Conservation (phyloP, 805 yeast genomes). For the Ogataea glucozyma region DNA sequence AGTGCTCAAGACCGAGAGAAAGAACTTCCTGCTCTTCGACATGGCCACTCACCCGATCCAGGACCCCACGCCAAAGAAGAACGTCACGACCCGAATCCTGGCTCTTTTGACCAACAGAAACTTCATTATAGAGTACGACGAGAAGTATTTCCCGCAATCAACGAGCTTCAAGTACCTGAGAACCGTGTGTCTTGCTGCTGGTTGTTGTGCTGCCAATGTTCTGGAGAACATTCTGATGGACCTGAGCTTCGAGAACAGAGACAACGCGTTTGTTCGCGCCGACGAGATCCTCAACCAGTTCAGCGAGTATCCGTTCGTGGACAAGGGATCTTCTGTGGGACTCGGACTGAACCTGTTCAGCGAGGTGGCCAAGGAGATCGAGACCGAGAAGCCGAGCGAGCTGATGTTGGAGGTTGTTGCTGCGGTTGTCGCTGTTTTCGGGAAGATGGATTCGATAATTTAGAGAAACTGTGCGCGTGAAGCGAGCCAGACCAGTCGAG, state of each 20-base stretch:
- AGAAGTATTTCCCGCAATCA: constrained; percentile 66
- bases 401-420: constrained; percentile 86
- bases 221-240: constrained; percentile 82
- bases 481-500: too few species aligned
- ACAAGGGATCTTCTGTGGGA: constrained; percentile 60
- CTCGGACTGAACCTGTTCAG: constrained; percentile 67
- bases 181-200: constrained; percentile 78
- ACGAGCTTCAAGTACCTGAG: constrained; percentile 72
- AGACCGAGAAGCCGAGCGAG: constrained; percentile 49
- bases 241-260: constrained; percentile 83
- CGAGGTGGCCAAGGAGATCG: constrained; percentile 52
- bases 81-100: constrained; percentile 70
- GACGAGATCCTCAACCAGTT: constrained; percentile 84
- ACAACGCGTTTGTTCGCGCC: constrained; percentile 90
- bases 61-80: constrained; percentile 82
- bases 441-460: constrained; percentile 88
- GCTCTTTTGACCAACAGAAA: constrained; percentile 72
- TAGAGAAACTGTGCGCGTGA: too few species aligned
- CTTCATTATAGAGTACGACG: constrained; percentile 52
- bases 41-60: constrained; percentile 99
- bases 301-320: constrained; percentile 77
- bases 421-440: constrained; percentile 86
- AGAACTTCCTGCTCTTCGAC: constrained; percentile 90
- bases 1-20: constrained; percentile 90
- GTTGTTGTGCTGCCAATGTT: constrained; percentile 94